phyloP scores from a whole-genome alignment of 2,329 filamentous ascomycete species.

The Phialophora expanda region DNA sequence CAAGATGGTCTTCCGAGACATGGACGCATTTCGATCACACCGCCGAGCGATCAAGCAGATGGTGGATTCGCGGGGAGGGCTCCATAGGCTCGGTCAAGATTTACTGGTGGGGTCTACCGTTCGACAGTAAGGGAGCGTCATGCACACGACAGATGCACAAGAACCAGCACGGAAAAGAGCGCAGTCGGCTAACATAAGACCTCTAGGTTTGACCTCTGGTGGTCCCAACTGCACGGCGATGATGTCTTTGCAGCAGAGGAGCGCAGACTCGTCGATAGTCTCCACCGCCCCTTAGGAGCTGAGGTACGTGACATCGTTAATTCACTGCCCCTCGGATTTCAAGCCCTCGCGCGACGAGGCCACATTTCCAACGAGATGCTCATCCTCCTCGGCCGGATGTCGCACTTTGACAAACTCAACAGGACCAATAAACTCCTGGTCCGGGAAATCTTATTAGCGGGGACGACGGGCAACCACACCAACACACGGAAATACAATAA shows the following conservation, averaged over 20 bases:
- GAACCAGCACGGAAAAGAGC: no score
- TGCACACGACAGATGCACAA: no score
- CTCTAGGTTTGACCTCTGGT: conserved; percentile 7
- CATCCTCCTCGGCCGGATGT: conserved; percentile 11
- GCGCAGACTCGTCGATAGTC: no score
- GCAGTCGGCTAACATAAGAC: no score
- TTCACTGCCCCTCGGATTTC: conserved; percentile 1
- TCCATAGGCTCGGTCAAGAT: conserved; percentile 1
- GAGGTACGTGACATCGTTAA: neutral
- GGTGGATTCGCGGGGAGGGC: conserved; percentile 5
- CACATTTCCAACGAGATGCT: neutral
- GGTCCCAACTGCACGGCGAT: conserved; percentile 4
- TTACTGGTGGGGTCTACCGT: neutral
- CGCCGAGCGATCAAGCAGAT: conserved; percentile 8
- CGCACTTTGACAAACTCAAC: neutral
- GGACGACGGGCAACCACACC: neutral
- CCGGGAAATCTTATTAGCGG: neutral
- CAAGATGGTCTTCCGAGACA: conserved; percentile 13
- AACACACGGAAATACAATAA: neutral
- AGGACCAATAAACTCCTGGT: neutral
- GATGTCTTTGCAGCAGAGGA: neutral
- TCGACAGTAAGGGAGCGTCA: conserved; percentile 6
- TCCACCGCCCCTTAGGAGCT: neutral
- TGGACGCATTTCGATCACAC: conserved; percentile 4
- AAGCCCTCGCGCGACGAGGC: neutral